Evolutionary conservation across 2,329 filamentous ascomycete genomes (phyloP).

Genomic region (Zymoseptoria ardabiliae): DNA sequence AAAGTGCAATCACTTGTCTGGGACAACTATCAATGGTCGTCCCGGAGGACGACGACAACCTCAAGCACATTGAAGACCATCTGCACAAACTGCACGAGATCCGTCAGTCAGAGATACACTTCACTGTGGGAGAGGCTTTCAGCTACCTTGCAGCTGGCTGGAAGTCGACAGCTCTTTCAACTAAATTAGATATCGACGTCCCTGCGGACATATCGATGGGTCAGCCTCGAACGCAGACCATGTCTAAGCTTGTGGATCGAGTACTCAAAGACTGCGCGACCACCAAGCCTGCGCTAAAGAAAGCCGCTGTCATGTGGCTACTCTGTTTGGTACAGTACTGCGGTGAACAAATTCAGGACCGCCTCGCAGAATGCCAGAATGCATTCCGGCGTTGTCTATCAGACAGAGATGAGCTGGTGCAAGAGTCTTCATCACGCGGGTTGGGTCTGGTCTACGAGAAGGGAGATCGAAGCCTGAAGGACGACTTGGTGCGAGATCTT

Average conservation of each 20-base stretch:
- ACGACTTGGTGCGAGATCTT: slow-evolving; percentile 77
- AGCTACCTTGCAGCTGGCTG: slow-evolving; percentile 71
- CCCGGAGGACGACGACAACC: slow-evolving; percentile 36
- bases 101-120: slow-evolving; percentile 79
- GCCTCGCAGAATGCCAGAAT: slow-evolving; percentile 70
- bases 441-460: slow-evolving; percentile 91
- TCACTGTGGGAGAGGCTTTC: slow-evolving; percentile 82
- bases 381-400: slow-evolving; percentile 83
- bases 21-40: slow-evolving; percentile 66
- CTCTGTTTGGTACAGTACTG: slow-evolving; percentile 87
- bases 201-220: slow-evolving; percentile 32
- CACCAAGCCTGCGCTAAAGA: slow-evolving; percentile 81
- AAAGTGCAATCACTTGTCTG: slow-evolving; percentile 71
- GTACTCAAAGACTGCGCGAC: slow-evolving; percentile 70
- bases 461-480: slow-evolving; percentile 71
- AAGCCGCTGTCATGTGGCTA: slow-evolving; percentile 92
- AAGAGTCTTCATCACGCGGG: slow-evolving; percentile 88
- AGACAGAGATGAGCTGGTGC: slow-evolving; percentile 86
- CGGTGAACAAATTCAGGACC: slow-evolving; percentile 69
- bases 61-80: slow-evolving; percentile 55
- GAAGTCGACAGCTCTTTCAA: slow-evolving; percentile 70
- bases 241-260: slow-evolving; percentile 58
- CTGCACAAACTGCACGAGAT: slow-evolving; percentile 76
- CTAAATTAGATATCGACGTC: slow-evolving; percentile 67
- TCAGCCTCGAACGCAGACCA: slow-evolving; percentile 31